Evolutionary conservation across 108 stramenopile species (phyloP).

Genomic region (Skeletonema costatum): DNA sequence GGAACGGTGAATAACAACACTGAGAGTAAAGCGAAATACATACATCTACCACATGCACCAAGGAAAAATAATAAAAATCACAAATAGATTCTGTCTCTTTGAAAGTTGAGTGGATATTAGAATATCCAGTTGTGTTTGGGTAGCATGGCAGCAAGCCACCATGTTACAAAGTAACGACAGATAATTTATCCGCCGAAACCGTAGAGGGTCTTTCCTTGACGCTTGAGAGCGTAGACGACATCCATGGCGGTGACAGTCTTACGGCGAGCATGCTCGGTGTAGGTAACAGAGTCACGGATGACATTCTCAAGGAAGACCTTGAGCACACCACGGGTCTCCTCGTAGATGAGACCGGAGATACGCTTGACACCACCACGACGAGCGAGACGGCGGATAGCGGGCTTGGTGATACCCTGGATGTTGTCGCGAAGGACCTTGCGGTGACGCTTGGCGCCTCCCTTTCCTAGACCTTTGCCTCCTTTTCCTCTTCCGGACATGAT

Average conservation of each 20-base stretch:
- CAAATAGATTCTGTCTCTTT: too few species aligned
- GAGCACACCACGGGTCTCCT: conserved; percentile 92
- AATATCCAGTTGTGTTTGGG: too few species aligned
- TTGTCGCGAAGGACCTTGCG: conserved; percentile 52
- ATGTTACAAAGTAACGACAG: background rate
- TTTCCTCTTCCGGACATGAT: conserved; percentile 10
- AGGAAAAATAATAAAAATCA: too few species aligned
- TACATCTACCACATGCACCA: too few species aligned
- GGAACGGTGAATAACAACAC: too few species aligned
- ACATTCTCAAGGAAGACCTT: conserved; percentile 88
- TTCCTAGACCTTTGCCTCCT: too few species aligned
- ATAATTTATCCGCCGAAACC: conserved; percentile 87
- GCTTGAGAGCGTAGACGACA: conserved; percentile 12
- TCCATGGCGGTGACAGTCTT: conserved; percentile 80
- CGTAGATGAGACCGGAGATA: conserved; percentile 99
- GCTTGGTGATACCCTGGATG: conserved; percentile 99
- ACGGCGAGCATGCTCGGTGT: conserved; percentile 93
- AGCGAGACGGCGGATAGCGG: conserved; percentile 98
- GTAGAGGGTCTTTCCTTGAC: conserved; percentile 58
- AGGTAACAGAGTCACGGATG: conserved; percentile 80
- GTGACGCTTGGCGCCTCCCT: too few species aligned
- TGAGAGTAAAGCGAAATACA: too few species aligned
- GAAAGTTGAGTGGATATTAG: too few species aligned
- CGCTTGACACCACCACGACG: conserved; percentile 99
- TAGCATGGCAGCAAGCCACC: too few species aligned